A percentile compares a stretch with the other conserved stretches of the same genome.
Conservation (phyloP, 163 green algal genomes). For the Scenedesmus sp. region DNA sequence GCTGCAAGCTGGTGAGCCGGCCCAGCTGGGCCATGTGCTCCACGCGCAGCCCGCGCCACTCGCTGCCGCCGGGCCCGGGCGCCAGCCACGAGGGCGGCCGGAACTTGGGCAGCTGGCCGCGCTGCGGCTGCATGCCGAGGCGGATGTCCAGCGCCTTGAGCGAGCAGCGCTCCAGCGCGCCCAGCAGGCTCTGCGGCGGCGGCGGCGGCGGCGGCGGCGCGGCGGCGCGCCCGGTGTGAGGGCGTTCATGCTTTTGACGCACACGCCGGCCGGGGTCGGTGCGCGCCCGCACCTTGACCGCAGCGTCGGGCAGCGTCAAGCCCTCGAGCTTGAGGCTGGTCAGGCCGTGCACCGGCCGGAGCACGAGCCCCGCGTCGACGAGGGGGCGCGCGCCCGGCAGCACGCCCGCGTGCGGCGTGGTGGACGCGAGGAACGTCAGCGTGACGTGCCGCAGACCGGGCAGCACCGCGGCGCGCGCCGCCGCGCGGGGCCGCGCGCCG, state of each 20-base stretch:
- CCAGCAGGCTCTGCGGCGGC: slow-evolving; percentile 12
- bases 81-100: slow-evolving; percentile 2
- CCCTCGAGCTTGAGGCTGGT: no score
- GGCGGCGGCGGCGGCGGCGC: background rate
- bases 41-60: no score
- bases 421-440: background rate
- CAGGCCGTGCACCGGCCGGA: background rate
- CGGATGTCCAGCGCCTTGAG: slow-evolving; percentile 3
- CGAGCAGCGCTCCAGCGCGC: background rate
- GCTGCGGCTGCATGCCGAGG: background rate
- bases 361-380: no score
- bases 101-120: slow-evolving; percentile 2
- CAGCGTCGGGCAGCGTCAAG: no score
- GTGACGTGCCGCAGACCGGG: background rate
- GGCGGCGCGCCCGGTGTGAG: no score
- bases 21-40: slow-evolving; percentile 13
- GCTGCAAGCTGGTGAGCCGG: slow-evolving; percentile 9
- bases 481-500: background rate
- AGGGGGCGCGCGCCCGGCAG: no score
- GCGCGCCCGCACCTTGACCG: no score
- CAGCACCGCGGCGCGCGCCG: no score
- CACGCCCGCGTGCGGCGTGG: background rate
- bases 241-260: no score
- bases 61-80: no score
- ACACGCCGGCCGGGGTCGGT: no score